Conservation (phyloP, 495 filamentous ascomycete genomes). For the Hyaloscypha hepaticicola region DNA sequence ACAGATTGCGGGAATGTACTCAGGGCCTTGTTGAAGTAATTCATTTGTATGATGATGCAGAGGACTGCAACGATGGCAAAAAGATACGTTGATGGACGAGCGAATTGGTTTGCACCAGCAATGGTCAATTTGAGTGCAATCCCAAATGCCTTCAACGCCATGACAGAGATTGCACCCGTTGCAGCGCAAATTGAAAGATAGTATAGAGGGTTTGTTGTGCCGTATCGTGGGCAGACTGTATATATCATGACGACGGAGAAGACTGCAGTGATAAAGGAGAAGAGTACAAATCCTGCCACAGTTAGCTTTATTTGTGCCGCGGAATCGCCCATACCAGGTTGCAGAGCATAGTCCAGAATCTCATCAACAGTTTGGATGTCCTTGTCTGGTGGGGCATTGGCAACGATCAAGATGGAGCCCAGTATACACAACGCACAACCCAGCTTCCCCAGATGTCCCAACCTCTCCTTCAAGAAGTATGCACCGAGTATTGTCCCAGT, state of each 20-base stretch:
- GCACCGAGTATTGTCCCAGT: conserved; percentile 93
- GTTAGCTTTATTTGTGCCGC: conserved; percentile 31
- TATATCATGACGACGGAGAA: conserved; percentile 95
- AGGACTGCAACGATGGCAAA: conserved; percentile 87
- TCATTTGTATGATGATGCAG: conserved; percentile 97
- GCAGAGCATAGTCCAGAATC: conserved; percentile 80
- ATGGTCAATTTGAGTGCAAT: conserved; percentile 93
- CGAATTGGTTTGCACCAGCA: conserved; percentile 86
- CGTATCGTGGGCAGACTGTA: conserved; percentile 77
- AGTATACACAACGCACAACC: conserved; percentile 94
- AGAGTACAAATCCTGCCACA: conserved; percentile 76
- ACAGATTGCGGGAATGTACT: conserved; percentile 95
- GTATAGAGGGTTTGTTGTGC: conserved; percentile 88
- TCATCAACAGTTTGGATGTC: conserved; percentile 81
- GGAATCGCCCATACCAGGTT: conserved; percentile 62
- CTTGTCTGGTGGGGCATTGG: conserved; percentile 91
- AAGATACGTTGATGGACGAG: conserved; percentile 87
- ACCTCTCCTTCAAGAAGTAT: conserved; percentile 84
- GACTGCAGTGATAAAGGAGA: conserved; percentile 69
- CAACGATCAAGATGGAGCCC: conserved; percentile 91
- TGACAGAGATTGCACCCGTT: conserved; percentile 96
- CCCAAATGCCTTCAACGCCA: conserved; percentile 96
- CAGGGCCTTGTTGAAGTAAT: conserved; percentile 98
- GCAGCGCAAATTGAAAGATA: conserved; percentile 95
- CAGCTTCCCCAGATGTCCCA: conserved; percentile 84